phyloP scores from a whole-genome alignment of 208 protist species.

The Trypanosoma platydactyli region DNA sequence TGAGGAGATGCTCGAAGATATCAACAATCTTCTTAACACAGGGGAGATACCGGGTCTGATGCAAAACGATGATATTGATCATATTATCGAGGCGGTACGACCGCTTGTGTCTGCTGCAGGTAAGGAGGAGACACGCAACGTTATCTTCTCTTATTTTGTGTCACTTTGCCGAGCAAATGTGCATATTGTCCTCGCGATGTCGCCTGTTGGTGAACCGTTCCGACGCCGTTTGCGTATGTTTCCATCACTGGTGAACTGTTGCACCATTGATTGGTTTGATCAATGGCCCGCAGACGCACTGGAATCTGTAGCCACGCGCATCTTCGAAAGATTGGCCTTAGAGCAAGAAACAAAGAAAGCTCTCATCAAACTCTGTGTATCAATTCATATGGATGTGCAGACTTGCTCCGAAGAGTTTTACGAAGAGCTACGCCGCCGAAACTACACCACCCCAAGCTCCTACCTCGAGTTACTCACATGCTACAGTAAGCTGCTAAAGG shows the following conservation, averaged over 20 bases:
- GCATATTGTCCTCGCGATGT: conserved; percentile 96
- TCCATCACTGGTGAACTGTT: conserved; percentile 98
- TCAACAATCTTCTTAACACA: conserved; percentile 98
- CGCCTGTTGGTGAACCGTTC: conserved; percentile 95
- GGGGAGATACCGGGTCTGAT: conserved; percentile 98
- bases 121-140: conserved; percentile 92
- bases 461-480: conserved; percentile 95
- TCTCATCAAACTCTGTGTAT: conserved; percentile 90
- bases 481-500: conserved; percentile 85
- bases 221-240: conserved; percentile 95
- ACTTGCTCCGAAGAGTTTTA: conserved; percentile 90
- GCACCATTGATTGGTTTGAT: conserved; percentile 98
- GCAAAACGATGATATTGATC: conserved; percentile 93
- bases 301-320: conserved; percentile 80
- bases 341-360: conserved; percentile 51
- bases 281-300: conserved; percentile 96
- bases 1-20: conserved; percentile 97
- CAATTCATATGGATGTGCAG: conserved; percentile 91
- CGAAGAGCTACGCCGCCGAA: conserved; percentile 91
- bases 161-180: conserved; percentile 93
- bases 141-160: conserved; percentile 94
- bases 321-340: conserved; percentile 62
- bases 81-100: conserved; percentile 91
- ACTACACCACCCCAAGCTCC: conserved; percentile 96
- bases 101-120: conserved; percentile 86